These are phyloP conservation scores for Globisporangium nagaii DNA, from an alignment of 352 stramenopile genomes.

Conservation along the genomic window DNA sequence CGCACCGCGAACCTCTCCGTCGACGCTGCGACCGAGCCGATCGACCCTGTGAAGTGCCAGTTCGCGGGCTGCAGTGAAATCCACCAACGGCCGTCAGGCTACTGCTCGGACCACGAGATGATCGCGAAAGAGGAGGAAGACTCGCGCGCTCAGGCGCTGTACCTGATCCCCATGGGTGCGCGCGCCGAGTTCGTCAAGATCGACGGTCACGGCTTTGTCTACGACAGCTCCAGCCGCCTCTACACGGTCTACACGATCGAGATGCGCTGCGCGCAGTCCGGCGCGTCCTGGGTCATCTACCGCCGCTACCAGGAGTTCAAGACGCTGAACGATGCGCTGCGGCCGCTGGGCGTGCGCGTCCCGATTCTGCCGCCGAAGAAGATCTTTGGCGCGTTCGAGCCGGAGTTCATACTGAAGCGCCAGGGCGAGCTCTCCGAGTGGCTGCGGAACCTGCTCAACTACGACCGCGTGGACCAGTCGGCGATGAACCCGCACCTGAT, in stretches of 20 bases:
- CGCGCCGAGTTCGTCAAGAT: slow-evolving; percentile 77
- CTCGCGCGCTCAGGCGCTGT: slow-evolving; percentile 71
- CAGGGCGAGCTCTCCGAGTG: slow-evolving; percentile 67
- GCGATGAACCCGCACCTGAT: slow-evolving; percentile 73
- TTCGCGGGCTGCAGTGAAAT: slow-evolving; percentile 52
- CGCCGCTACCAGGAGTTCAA: slow-evolving; percentile 84
- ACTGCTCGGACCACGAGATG: slow-evolving; percentile 74
- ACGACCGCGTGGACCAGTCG: slow-evolving; percentile 66
- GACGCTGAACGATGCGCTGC: slow-evolving; percentile 60
- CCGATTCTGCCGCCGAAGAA: slow-evolving; percentile 80
- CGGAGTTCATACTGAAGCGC: slow-evolving; percentile 72
- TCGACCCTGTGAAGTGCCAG: slow-evolving; percentile 31
- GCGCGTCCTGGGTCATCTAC: slow-evolving; percentile 78
- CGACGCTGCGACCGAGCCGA: slow-evolving; percentile 9
- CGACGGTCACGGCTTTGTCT: slow-evolving; percentile 66
- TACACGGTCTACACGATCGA: slow-evolving; percentile 81
- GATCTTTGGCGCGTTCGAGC: slow-evolving; percentile 75
- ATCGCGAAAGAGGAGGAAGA: slow-evolving; percentile 78
- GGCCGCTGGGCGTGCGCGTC: slow-evolving; percentile 57
- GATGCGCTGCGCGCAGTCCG: slow-evolving; percentile 70
- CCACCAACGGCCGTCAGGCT: slow-evolving; percentile 62
- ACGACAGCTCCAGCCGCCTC: slow-evolving; percentile 63
- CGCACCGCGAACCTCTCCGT: slow-evolving; percentile 52
- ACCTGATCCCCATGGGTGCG: slow-evolving; percentile 64
- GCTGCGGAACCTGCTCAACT: slow-evolving; percentile 59